These are phyloP conservation scores for Drechmeria coniospora DNA, from an alignment of 2,329 filamentous ascomycete genomes.

Conservation along the genomic window DNA sequence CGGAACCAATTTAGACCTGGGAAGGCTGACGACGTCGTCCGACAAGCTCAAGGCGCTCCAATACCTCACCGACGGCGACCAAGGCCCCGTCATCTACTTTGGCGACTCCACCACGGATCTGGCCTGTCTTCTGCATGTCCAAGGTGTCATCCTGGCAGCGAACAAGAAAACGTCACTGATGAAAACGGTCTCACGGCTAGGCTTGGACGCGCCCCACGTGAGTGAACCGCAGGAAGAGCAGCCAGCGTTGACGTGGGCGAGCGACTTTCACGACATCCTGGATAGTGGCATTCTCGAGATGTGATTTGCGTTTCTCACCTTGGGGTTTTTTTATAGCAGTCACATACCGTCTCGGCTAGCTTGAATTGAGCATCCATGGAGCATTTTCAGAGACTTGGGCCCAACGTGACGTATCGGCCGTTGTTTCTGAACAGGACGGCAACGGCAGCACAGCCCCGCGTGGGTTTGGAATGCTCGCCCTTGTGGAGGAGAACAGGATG, in stretches of 20 bases:
- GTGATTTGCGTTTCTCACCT: neutral
- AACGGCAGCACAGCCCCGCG: too few relatives aligned
- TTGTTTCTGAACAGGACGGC: too few relatives aligned
- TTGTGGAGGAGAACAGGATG: too few relatives aligned
- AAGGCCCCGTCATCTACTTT: slow-evolving; percentile 30
- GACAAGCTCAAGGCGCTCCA: slow-evolving; percentile 31
- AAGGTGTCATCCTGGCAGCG: slow-evolving; percentile 32
- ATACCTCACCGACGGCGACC: slow-evolving; percentile 10
- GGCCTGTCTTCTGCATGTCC: slow-evolving; percentile 29
- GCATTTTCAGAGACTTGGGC: too few relatives aligned
- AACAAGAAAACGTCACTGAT: slow-evolving; percentile 19
- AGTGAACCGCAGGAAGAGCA: slow-evolving; percentile 4
- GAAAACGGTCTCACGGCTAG: slow-evolving; percentile 20
- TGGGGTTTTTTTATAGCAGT: too few relatives aligned
- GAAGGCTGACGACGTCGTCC: slow-evolving; percentile 19
- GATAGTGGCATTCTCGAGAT: slow-evolving; percentile 12
- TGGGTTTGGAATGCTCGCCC: too few relatives aligned
- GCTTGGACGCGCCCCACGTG: slow-evolving; percentile 22
- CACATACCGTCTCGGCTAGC: too few relatives aligned
- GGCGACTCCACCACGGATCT: slow-evolving; percentile 43
- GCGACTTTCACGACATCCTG: slow-evolving; percentile 26
- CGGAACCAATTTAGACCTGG: slow-evolving; percentile 19
- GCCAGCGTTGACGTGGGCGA: slow-evolving; percentile 23
- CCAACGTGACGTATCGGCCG: too few relatives aligned
- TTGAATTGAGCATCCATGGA: too few relatives aligned